A percentile compares a stretch with the other conserved stretches of the same genome.
These are phyloP conservation scores for Penicillium chermesinum DNA, from an alignment of 495 filamentous ascomycete genomes.

Conservation along the genomic window DNA sequence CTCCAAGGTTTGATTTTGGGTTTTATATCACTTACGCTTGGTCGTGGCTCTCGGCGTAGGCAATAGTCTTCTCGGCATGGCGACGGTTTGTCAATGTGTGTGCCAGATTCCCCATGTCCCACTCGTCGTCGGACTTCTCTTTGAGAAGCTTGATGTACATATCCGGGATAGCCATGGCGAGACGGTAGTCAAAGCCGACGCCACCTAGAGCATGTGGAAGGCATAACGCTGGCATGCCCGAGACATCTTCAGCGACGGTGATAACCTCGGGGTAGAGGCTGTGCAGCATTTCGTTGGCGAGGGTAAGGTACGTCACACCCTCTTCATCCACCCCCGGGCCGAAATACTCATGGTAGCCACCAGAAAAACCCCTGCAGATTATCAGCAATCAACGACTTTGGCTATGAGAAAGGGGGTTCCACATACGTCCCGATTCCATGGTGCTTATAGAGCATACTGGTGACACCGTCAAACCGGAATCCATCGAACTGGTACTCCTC, in stretches of 20 bases:
- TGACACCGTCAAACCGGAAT: conserved; percentile 96
- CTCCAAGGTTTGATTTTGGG: neutral
- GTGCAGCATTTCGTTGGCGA: conserved; percentile 96
- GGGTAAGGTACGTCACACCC: conserved; percentile 89
- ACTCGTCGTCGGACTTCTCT: conserved; percentile 84
- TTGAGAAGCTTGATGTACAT: conserved; percentile 99
- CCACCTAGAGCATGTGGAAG: conserved; percentile 79
- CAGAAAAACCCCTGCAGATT: conserved; percentile 76
- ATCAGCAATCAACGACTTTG: conserved; percentile 3
- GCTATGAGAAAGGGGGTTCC: neutral
- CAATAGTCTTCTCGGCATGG: conserved; percentile 97
- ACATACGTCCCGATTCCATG: conserved; percentile 98
- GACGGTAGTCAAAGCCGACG: conserved; percentile 93
- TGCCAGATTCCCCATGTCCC: conserved; percentile 82
- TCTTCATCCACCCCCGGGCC: conserved; percentile 90
- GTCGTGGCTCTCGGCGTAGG: conserved; percentile 94
- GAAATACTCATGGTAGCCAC: conserved; percentile 98
- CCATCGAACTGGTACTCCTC: conserved; percentile 96
- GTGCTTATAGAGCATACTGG: conserved; percentile 93
- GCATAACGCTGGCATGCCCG: conserved; percentile 94
- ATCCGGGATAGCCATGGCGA: conserved; percentile 97
- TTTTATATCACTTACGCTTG: conserved; percentile 85
- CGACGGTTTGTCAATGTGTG: conserved; percentile 88
- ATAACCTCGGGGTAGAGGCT: conserved; percentile 76
- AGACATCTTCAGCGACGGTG: conserved; percentile 95